Conservation (phyloP, 441 rosid species). For the Mallotus repandus region DNA sequence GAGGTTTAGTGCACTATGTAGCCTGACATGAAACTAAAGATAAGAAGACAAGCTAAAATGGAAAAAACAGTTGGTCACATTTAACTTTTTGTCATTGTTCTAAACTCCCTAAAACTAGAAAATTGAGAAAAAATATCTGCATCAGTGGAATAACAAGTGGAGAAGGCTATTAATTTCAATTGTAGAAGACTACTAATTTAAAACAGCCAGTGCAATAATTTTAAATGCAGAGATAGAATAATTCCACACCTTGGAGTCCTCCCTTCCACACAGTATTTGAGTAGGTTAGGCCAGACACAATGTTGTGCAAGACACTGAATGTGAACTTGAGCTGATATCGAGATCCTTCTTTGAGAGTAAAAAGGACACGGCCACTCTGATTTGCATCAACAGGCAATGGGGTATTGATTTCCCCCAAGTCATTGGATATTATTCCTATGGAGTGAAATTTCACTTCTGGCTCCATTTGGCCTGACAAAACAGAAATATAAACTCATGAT, state of each 20-base stretch:
- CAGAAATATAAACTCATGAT: constrained; percentile 3
- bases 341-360: constrained; percentile 53
- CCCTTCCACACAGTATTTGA: constrained; percentile 78
- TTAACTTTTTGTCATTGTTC: not conserved
- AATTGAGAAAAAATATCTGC: no score
- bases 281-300: constrained; percentile 84
- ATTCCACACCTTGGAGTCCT: constrained; percentile 58
- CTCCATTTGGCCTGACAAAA: constrained; percentile 46
- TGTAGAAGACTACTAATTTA: not conserved
- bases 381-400: constrained; percentile 39
- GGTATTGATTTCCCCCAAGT: constrained; percentile 40
- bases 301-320: constrained; percentile 68
- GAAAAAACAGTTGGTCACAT: not conserved
- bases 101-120: no score
- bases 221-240: constrained; percentile 4
- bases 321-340: constrained; percentile 47
- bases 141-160: no score
- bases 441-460: constrained; percentile 57
- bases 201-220: not conserved
- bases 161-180: not conserved
- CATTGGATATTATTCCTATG: constrained; percentile 50
- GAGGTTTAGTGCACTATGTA: not conserved
- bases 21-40: not conserved
- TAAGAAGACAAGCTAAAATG: not conserved
- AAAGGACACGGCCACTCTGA: constrained; percentile 29